Conservation (phyloP, 2,329 filamentous ascomycete species). For the Arachnomyces sp. region DNA sequence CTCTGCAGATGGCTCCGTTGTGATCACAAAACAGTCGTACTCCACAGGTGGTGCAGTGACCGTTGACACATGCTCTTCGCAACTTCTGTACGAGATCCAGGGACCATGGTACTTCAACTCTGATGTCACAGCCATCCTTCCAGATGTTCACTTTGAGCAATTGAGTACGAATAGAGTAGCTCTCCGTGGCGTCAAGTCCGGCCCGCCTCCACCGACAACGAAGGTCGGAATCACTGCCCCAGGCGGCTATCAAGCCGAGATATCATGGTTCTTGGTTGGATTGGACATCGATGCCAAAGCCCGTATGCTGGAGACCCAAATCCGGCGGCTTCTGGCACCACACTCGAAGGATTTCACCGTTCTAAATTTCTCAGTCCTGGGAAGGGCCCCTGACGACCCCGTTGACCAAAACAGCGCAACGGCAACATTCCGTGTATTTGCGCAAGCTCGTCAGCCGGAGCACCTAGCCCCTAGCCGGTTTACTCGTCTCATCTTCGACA, state of each 20-base stretch:
- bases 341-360: constrained; percentile 25
- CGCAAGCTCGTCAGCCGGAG: constrained; percentile 37
- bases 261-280: constrained; percentile 37
- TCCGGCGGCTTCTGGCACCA: constrained; percentile 30
- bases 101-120: constrained; percentile 51
- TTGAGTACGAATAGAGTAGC: constrained; percentile 42
- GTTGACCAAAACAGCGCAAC: constrained; percentile 36
- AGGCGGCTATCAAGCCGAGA: constrained; percentile 42
- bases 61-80: constrained; percentile 44
- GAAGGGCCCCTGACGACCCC: constrained; percentile 25
- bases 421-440: constrained; percentile 34
- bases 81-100: constrained; percentile 49
- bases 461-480: constrained; percentile 26
- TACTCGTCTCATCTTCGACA: constrained; percentile 29
- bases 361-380: constrained; percentile 25
- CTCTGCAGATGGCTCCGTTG: constrained; percentile 29
- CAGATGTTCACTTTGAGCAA: constrained; percentile 46
- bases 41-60: constrained; percentile 34
- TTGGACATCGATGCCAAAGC: constrained; percentile 40
- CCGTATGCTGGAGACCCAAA: constrained; percentile 38
- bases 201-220: constrained; percentile 41
- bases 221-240: constrained; percentile 42
- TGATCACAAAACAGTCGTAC: constrained; percentile 38
- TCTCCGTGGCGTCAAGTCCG: constrained; percentile 38
- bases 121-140: constrained; percentile 47